Evolutionary conservation across 768 basidiomycete genomes (phyloP), one percentile per base, ranked within the genome.

Genomic region (Trametes cingulata): DNA sequence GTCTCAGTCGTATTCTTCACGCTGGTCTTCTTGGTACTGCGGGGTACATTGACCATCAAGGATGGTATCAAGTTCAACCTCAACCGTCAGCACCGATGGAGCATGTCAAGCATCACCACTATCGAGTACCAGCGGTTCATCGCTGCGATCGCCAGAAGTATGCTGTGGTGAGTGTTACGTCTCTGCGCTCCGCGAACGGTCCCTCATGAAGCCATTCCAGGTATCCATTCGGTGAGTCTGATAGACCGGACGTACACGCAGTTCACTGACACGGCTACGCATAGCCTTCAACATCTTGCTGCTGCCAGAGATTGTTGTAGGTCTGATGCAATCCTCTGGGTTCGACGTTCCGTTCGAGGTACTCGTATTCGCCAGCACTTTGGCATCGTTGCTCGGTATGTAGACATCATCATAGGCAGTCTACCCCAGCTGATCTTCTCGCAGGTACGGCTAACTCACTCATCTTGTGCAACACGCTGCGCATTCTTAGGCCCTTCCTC

Each of bases 381-480:
- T 79, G 65, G 80, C 77, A 74, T 83, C 78, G 55, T 69, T 82
- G 64, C 76, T 87, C 36, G 84, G 87, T 85, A 68, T 63, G 82
- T 59, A 20, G 25, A 6, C 1, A 29, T 56, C 20, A n/a, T 12
- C 20, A 6, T 3, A n/a, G 33, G 3, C 20, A 27, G 14, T 13
- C 14, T 25, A 10, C 35, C 54, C 25, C 20, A 13, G 65, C 66
- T 62, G 24, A 58, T 37, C 6, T 13, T 19, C 25, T 20, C 13
- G 6, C 59, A 91, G 90, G 87, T 42, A 65, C 85, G 25, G 82
- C 83, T 22, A 86, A 91, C 65, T 86, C 87, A 25, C 58, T 80
- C 9, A 75, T 91, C n/a, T 77, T 90, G 27, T 84, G 80, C 75
- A 88, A 87, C 67, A 88, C 85, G 10, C 82, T 89, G 68, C 81